Percentiles rank a stretch among this genome's conserved stretches.
These are phyloP conservation scores for Melianthus villosus DNA, from an alignment of 441 rosid species.

Conservation along the genomic window DNA sequence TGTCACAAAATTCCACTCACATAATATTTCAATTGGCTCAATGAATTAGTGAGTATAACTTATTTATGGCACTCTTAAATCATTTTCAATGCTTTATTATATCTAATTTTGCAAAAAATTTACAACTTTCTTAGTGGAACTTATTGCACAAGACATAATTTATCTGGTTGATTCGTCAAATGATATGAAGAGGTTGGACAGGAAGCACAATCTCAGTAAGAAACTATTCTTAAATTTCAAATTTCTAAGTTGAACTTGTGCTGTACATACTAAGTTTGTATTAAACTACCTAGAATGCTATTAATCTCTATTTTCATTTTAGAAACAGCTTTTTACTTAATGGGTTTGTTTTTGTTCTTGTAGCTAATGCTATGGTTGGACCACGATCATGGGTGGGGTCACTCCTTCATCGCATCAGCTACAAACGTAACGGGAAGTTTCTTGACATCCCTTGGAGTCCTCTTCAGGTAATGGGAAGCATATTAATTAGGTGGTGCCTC, in stretches of 20 bases:
- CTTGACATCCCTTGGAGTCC: slow-evolving; percentile 38
- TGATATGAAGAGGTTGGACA: too few species aligned
- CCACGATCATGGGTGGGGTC: slow-evolving; percentile 85
- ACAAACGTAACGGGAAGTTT: slow-evolving; percentile 40
- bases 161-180: too few species aligned
- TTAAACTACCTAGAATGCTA: not conserved
- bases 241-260: too few species aligned
- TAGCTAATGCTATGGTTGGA: slow-evolving; percentile 89
- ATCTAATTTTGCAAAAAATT: not conserved
- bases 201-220: too few species aligned
- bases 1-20: slow-evolving; percentile 47
- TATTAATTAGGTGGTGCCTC: not conserved
- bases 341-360: slow-evolving; percentile 24
- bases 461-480: slow-evolving; percentile 39
- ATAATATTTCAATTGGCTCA: slow-evolving; percentile 44
- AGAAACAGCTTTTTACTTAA: slow-evolving; percentile 8
- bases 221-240: too few species aligned
- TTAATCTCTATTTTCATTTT: slow-evolving; percentile 2
- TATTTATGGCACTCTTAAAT: not conserved
- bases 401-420: slow-evolving; percentile 51
- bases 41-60: slow-evolving; percentile 49
- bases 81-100: not conserved
- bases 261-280: too few species aligned
- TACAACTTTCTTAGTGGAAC: too few species aligned
- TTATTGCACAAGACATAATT: too few species aligned